A percentile compares a stretch with the other conserved stretches of the same genome.
These are phyloP conservation scores for Entonaema liquescens DNA, from an alignment of 495 filamentous ascomycete genomes.

Conservation along the genomic window DNA sequence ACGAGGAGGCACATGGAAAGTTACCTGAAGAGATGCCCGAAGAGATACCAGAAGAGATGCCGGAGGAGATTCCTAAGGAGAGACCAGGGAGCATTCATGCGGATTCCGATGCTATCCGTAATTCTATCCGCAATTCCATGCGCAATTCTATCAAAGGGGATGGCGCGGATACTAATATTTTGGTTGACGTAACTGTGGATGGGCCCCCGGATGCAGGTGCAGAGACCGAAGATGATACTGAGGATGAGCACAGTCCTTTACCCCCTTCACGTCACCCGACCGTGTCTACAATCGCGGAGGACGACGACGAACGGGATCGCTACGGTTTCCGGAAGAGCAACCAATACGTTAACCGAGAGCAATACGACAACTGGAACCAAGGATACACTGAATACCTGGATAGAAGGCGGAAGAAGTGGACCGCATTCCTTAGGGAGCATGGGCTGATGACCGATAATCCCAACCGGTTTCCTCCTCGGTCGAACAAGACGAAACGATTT, in stretches of 20 bases:
- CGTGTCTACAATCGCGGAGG: constrained; percentile 32
- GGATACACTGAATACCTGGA: constrained; percentile 74
- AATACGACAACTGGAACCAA: constrained; percentile 85
- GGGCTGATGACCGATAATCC: constrained; percentile 77
- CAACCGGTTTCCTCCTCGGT: constrained; percentile 78
- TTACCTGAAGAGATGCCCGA: constrained; percentile 9
- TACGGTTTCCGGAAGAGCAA: constrained; percentile 94
- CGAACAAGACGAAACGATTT: constrained; percentile 83
- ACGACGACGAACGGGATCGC: constrained; percentile 67
- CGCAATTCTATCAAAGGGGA: constrained; percentile 38
- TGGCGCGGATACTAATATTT: constrained; percentile 52
- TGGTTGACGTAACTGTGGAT: constrained; percentile 9
- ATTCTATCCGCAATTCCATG: not conserved
- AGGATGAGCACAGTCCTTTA: constrained; percentile 15
- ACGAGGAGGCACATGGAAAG: constrained; percentile 44
- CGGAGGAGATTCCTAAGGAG: constrained; percentile 44
- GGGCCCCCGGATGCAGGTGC: not conserved
- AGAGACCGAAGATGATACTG: constrained; percentile 32
- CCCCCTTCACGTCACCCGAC: constrained; percentile 41
- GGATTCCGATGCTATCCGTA: constrained; percentile 26
- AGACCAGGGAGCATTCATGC: not conserved
- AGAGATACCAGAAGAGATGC: constrained; percentile 38
- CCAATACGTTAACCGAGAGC: constrained; percentile 74
- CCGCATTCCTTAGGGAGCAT: constrained; percentile 75
- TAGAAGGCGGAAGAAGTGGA: constrained; percentile 82